A percentile compares a stretch with the other conserved stretches of the same genome.
phyloP scores from a whole-genome alignment of 148 eudicot species.

The Linanthus parryae region DNA sequence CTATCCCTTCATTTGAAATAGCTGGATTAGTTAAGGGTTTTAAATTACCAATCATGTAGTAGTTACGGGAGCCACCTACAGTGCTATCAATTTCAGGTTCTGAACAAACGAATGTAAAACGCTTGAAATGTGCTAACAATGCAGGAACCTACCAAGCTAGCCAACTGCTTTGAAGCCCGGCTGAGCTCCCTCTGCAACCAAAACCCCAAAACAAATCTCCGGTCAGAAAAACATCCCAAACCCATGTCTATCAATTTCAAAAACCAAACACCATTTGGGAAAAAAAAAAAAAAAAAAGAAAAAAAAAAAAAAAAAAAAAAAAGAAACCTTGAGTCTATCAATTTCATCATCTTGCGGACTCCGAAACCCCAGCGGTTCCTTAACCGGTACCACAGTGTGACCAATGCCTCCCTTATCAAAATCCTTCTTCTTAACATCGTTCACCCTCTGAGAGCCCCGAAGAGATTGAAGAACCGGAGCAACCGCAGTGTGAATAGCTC shows the following conservation, averaged over 20 bases:
- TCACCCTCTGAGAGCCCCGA: too few relatives aligned
- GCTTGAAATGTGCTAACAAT: background rate
- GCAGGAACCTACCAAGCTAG: constrained; percentile 35
- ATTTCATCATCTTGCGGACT: constrained; percentile 30
- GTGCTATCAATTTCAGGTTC: too few relatives aligned
- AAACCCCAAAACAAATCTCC: background rate
- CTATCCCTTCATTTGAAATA: too few relatives aligned
- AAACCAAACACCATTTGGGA: background rate
- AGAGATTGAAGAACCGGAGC: too few relatives aligned
- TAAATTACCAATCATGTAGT: too few relatives aligned
- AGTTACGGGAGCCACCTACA: too few relatives aligned
- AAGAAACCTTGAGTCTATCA: constrained; percentile 47
- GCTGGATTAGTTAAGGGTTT: too few relatives aligned
- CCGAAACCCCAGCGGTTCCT: too few relatives aligned
- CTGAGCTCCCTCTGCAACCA: constrained; percentile 61
- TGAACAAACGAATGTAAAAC: background rate
- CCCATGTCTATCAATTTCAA: background rate
- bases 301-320: background rate
- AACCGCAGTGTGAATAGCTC: too few relatives aligned
- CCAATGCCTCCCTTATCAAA: too few relatives aligned
- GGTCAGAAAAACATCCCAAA: constrained; percentile 4
- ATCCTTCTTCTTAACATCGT: too few relatives aligned
- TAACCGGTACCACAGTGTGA: too few relatives aligned
- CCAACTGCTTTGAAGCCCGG: constrained; percentile 48
- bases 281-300: background rate